Evolutionary conservation across 2,329 filamentous ascomycete genomes (phyloP).

Genomic region (Pyrenophora graminea): DNA sequence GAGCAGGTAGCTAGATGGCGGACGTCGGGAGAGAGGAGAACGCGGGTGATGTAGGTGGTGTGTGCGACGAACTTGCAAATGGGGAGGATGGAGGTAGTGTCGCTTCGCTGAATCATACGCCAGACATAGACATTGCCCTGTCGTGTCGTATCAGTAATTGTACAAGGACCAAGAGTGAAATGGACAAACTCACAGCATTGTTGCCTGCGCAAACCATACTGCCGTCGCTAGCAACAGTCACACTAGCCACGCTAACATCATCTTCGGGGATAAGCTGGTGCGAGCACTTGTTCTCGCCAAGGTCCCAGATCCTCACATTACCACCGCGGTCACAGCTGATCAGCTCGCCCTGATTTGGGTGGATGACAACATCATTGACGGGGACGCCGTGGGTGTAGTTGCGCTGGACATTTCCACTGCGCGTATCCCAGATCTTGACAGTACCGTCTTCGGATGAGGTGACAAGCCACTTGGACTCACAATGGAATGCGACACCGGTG

Average conservation of each 20-base stretch:
- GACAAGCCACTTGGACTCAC: conserved; percentile 99
- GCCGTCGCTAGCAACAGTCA: conserved; percentile 94
- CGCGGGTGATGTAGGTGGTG: conserved; percentile 88
- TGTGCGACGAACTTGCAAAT: conserved; percentile 89
- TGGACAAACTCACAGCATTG: conserved; percentile 67
- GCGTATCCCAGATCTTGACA: conserved; percentile 96
- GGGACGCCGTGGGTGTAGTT: conserved; percentile 89
- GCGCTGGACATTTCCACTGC: conserved; percentile 81
- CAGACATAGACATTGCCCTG: conserved; percentile 97
- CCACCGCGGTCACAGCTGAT: conserved; percentile 94
- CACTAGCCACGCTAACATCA: conserved; percentile 88
- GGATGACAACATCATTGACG: conserved; percentile 98
- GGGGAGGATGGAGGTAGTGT: conserved; percentile 81
- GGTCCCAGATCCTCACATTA: conserved; percentile 92
- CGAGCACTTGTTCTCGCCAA: conserved; percentile 95
- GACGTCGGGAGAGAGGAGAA: conserved; percentile 89
- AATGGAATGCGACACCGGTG: conserved; percentile 96
- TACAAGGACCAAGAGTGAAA: not conserved
- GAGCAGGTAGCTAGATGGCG: conserved; percentile 93
- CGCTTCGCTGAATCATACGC: conserved; percentile 83
- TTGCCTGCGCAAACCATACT: conserved; percentile 92
- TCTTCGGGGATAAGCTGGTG: conserved; percentile 97
- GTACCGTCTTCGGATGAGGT: conserved; percentile 96
- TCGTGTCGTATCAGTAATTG: not conserved
- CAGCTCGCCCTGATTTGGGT: conserved; percentile 97